Percentiles rank a stretch among this genome's conserved stretches.
phyloP scores from a whole-genome alignment of 352 stramenopile species.

The Globisporangium mamillatum region DNA sequence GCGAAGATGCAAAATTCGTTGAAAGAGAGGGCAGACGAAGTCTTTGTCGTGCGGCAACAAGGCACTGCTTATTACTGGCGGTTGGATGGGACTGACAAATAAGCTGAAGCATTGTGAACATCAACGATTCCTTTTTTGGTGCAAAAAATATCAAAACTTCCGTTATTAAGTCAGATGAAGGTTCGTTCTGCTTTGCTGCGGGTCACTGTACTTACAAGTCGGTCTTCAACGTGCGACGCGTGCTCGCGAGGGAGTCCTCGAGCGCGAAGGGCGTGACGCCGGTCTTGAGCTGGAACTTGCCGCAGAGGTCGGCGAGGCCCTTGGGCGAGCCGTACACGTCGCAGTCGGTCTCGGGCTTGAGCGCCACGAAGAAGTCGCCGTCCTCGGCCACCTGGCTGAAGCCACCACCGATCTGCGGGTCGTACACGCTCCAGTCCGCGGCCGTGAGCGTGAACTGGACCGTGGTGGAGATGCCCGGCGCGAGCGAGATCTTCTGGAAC shows the following conservation, averaged over 20 bases:
- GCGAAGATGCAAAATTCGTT: background rate
- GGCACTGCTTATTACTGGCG: no score
- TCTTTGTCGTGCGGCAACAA: no score
- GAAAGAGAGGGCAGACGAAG: no score
- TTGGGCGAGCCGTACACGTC: conserved; percentile 30
- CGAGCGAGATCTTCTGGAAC: conserved; percentile 71
- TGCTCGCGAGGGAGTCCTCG: background rate
- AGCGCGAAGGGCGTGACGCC: conserved; percentile 12
- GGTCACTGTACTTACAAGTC: background rate
- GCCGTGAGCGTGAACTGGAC: conserved; percentile 38
- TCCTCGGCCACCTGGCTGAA: conserved; percentile 45
- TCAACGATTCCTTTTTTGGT: background rate
- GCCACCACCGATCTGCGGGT: conserved; percentile 51
- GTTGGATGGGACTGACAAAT: background rate
- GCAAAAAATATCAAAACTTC: background rate
- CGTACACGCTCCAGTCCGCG: conserved; percentile 43
- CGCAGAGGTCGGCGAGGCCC: conserved; percentile 29
- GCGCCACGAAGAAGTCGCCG: conserved; percentile 48
- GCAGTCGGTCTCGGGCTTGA: conserved; percentile 61
- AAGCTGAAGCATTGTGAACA: background rate
- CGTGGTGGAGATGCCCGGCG: conserved; percentile 30
- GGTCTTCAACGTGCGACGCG: background rate
- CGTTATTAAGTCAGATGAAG: background rate
- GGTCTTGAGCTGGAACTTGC: conserved; percentile 31
- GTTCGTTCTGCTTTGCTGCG: background rate